These are phyloP conservation scores for Cyamopsis tetragonoloba DNA, from an alignment of 306 rosid species.

Conservation along the genomic window DNA sequence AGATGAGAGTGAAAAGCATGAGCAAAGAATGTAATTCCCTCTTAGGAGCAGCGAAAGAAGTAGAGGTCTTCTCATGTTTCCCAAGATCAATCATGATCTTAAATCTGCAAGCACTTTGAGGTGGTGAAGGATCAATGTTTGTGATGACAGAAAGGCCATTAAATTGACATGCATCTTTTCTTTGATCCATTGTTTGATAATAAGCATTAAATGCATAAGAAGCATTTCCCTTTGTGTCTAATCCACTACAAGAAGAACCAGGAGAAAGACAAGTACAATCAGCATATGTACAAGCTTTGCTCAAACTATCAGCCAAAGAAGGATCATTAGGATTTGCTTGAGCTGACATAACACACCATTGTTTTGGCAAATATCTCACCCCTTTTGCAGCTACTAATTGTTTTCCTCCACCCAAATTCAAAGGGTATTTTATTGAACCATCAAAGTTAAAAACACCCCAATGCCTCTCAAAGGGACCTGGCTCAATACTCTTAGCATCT, in stretches of 20 bases:
- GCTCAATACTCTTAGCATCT: conserved; percentile 69
- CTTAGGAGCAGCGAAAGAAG: conserved; percentile 37
- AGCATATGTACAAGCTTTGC: conserved; percentile 72
- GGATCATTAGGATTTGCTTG: conserved; percentile 54
- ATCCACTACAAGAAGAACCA: conserved; percentile 63
- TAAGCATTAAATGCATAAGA: conserved; percentile 88
- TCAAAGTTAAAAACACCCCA: conserved; percentile 89
- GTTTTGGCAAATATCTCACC: conserved; percentile 54
- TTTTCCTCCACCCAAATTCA: conserved; percentile 51
- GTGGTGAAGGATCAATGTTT: conserved; percentile 60
- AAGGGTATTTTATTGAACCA: conserved; percentile 61
- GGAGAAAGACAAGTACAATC: conserved; percentile 78
- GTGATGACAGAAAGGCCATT: conserved; percentile 42
- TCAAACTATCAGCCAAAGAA: conserved; percentile 37
- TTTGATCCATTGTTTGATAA: conserved; percentile 70
- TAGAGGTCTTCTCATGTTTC: conserved; percentile 40
- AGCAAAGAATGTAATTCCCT: conserved; percentile 5
- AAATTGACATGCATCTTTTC: conserved; percentile 58
- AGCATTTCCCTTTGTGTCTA: conserved; percentile 60
- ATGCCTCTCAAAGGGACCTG: conserved; percentile 90
- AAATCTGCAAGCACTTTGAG: conserved; percentile 48
- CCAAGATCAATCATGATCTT: conserved; percentile 76
- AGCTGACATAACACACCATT: conserved; percentile 83
- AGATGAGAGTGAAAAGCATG: conserved; percentile 17
- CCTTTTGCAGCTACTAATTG: conserved; percentile 65